Base-by-base conservation (phyloP, 2,329 filamentous ascomycete genomes). In the Fusarium torreyae region DNA sequence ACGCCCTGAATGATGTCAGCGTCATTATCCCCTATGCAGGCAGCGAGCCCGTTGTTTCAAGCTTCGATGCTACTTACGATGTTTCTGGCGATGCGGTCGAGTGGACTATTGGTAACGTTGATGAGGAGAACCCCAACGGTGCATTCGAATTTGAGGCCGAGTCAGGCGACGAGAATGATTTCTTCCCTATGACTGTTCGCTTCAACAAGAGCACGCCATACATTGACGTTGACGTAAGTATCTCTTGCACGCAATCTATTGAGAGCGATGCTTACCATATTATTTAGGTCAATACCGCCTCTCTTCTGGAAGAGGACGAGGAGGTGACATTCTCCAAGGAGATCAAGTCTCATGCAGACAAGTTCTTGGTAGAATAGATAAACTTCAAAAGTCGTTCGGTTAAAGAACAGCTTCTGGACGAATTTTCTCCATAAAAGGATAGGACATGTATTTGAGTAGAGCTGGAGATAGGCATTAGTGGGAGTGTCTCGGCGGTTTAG, bases 71-170 rank as follows among this genome's bases (percentile, higher is more conserved):
- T 22, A 90, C 92, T 4, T 99, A 98, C 75, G 94, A 98, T 78
- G 93, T 98, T 40, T 92, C 93, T 7, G 96, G 94, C 26, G 95
- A 98, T 79, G 93, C 90, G 78, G 81, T 99, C 59, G 95, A 98
- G 78, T 99, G 96, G 96, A 92, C 91, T 42, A 92, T 99, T 74
- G 95, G 96, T 65, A 88, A 89, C 6, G 90, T 98, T 40, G 92
- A 94, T 75, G 91, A 94, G 51, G 91, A 91, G 60, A 97, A 96
- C 78, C 83, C 90, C 18, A 94, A 86, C 40, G 96, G 96, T 18
- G 91, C 92, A 46, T 98, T 99, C 76, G 96, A 99, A 79, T 98
- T 99, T 72, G 96, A 98, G 81, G 94, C 94, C 2, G 90, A 93
- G 78, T 93, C 93, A 13, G 88, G 90, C 57, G 93, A 94, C 71